Percentiles rank a stretch among this genome's conserved stretches.
These are phyloP conservation scores for Rosa lucieae DNA, from an alignment of 306 rosid genomes.

Conservation along the genomic window DNA sequence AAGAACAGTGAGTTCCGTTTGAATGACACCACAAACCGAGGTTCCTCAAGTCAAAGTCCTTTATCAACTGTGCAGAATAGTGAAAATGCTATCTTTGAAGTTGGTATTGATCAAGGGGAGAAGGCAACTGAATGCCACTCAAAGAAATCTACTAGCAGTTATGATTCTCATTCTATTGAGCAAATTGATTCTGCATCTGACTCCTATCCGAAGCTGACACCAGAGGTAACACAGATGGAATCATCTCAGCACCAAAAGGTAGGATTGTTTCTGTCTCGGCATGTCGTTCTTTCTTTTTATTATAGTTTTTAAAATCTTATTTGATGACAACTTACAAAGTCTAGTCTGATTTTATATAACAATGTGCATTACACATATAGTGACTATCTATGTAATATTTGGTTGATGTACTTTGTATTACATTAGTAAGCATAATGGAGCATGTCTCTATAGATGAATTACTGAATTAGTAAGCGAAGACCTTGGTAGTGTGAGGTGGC, in stretches of 20 bases:
- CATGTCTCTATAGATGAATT: neutral
- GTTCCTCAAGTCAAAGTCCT: constrained; percentile 48
- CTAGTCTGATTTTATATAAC: neutral
- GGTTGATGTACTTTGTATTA: neutral
- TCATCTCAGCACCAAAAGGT: constrained; percentile 50
- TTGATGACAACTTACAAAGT: neutral
- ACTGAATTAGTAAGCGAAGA: neutral
- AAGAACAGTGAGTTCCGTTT: constrained; percentile 63
- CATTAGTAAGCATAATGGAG: neutral
- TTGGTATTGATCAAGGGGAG: constrained; percentile 42
- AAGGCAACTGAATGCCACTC: constrained; percentile 52
- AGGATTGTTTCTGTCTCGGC: constrained; percentile 3
- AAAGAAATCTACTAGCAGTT: constrained; percentile 52
- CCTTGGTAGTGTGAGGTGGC: neutral
- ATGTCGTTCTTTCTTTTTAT: neutral
- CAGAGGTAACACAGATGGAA: constrained; percentile 41
- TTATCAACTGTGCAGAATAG: constrained; percentile 36
- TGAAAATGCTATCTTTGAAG: constrained; percentile 45
- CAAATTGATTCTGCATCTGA: constrained; percentile 68
- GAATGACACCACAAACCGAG: constrained; percentile 47
- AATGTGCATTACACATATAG: neutral
- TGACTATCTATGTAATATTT: neutral
- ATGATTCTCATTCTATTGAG: constrained; percentile 64
- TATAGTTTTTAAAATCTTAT: neutral
- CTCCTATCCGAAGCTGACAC: constrained; percentile 41